Evolutionary conservation across 169 alveolate species (phyloP), one percentile per base, ranked within the genome.

Genomic region (Cryptosporidium baileyi): DNA sequence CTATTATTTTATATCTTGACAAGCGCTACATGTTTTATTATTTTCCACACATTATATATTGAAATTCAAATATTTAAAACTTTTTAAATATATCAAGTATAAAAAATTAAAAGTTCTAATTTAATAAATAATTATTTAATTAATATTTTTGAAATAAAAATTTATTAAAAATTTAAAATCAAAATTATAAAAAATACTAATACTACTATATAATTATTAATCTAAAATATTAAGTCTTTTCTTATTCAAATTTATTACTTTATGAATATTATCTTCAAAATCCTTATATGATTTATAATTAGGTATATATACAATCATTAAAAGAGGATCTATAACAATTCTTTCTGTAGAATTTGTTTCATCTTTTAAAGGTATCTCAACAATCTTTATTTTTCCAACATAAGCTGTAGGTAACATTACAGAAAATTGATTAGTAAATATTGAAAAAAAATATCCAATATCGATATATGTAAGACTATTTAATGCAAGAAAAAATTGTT

Each of bases 371-470:
- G 85, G 74, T 1, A 59, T 40, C 2, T 52, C 85, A 13, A 74
- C 60, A 74, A 74, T 59, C 40, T 59, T 74, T 34, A 74, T 74
- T 11, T 40, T 74, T 19, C 85, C 85, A 9, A 34, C 43, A 36
- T 54, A 74, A 3, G 85, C 85, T 38, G 74, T 57, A 8, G 85
- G 85, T 54, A 51, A 61, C 54, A 51, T 34, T 54, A 51, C 54
- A 1, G 59, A 17, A 26, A 54, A 74, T 11, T 24, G 32, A 44
- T 38, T 36, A 3, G 51, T 40, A 24, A 74, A 74, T 19, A 45
- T n/a, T 13, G 67, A 32, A 28, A 74, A 57, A n/a, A 74, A 74
- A 61, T 34, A 57, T 74, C 67, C 85, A 6, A 74, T 22, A 32
- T 65, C 81, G 1, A 38, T 24, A 7, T 1, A 30, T 38, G 85